Percentiles rank a stretch among this genome's conserved stretches.
Evolutionary conservation across 2,329 filamentous ascomycete genomes (phyloP).

Genomic region (Madurella fahalii): DNA sequence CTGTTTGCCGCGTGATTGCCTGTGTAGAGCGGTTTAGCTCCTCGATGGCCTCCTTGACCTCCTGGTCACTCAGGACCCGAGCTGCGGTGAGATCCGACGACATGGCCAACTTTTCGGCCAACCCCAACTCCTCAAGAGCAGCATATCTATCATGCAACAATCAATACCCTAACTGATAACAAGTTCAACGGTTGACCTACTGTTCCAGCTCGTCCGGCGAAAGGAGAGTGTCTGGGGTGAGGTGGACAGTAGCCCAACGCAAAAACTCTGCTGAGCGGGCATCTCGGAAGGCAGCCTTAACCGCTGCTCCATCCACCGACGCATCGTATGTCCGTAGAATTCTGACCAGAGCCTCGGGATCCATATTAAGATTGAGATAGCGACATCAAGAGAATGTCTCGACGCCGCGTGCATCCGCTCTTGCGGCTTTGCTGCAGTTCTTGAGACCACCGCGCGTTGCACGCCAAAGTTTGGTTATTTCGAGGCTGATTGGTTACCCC

Average conservation of each 20-base stretch:
- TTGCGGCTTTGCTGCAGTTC: too few relatives aligned
- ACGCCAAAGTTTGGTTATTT: too few relatives aligned
- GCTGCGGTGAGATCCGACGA: conserved; percentile 44
- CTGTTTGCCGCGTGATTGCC: conserved; percentile 60
- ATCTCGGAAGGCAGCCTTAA: conserved; percentile 18
- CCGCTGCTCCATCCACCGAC: conserved; percentile 32
- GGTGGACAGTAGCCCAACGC: conserved; percentile 48
- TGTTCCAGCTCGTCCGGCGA: conserved; percentile 50
- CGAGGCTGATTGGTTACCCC: not conserved
- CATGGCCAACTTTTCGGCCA: conserved; percentile 43
- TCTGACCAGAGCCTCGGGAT: conserved; percentile 28
- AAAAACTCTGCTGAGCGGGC: conserved; percentile 32
- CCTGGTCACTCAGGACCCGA: conserved; percentile 53
- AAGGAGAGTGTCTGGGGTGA: conserved; percentile 49
- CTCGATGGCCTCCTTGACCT: conserved; percentile 57
- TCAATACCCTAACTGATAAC: not conserved
- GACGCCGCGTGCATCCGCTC: too few relatives aligned
- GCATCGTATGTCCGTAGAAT: conserved; percentile 32
- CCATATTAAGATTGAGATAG: conserved; percentile 18
- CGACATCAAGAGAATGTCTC: too few relatives aligned
- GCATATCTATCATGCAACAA: conserved; percentile 42
- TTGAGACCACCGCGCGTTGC: too few relatives aligned
- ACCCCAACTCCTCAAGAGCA: conserved; percentile 45
- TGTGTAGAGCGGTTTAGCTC: conserved; percentile 62
- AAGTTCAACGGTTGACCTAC: conserved; percentile 35